Evolutionary conservation across 345 rosid species (phyloP), one percentile per base, ranked within the genome.

Genomic region (Hirschfeldia incana): DNA sequence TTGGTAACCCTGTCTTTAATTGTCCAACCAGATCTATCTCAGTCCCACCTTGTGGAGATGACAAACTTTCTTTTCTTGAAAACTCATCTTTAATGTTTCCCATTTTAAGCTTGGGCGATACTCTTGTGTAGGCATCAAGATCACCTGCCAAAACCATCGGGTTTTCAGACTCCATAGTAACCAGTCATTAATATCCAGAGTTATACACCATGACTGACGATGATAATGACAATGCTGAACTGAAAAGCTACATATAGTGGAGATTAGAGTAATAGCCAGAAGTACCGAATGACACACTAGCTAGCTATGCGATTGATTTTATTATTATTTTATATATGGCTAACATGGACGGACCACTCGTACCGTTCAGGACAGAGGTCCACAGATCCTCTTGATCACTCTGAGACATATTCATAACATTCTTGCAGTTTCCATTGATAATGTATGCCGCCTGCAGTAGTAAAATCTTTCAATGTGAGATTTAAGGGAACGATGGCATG

Each of bases 391-490:
- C 72, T 80, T 94, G 98, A 84, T 94, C 98, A 84, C 91, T 83
- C 72, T 90, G 97, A 65, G 98, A 91, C 97, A 90, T 88, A 80
- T 90, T 86, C 98, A 94, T 92, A 44, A 94, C 88, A 85, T 91
- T 94, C 86, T 94, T 94, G 98, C 96, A 90, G 75, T 86, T 92
- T 69, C 99, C 99, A 77, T 89, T 95, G 44, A 87, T 89, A 76
- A 95, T 88, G 79, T 90, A 92, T 27, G 92, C 96, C 29, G 98
- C 98, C 98, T 94, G 96, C 34, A 78, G 10, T 4, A 37, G 49
- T 57, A 17, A n/a, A 51, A n/a, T n/a, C n/a, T n/a, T n/a, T n/a
- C n/a, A n/a, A n/a, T n/a, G n/a, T n/a, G n/a, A n/a, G n/a, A n/a
- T n/a, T n/a, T n/a, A n/a, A n/a, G n/a, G n/a, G n/a, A n/a, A n/a